phyloP scores from a whole-genome alignment of 202 grass and related monocot genomes.

The Panicum hallii region DNA sequence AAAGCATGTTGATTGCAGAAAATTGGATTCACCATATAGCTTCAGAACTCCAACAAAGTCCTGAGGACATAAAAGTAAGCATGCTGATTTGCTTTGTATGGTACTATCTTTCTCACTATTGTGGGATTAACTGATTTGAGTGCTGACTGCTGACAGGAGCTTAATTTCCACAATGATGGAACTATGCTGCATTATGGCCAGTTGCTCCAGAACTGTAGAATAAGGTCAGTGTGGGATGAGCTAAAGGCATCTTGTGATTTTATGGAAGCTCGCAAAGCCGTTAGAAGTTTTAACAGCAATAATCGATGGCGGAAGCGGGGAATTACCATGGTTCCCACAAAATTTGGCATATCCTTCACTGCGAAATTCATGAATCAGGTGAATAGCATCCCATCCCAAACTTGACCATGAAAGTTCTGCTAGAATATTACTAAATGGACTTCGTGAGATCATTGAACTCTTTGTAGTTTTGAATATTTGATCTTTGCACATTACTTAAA shows the following conservation, averaged over 20 bases:
- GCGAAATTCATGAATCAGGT: conserved; percentile 91
- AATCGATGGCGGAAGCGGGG: conserved; percentile 94
- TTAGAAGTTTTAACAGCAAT: conserved; percentile 62
- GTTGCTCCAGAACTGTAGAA: conserved; percentile 71
- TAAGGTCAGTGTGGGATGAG: conserved; percentile 81
- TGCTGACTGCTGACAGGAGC: conserved; percentile 63
- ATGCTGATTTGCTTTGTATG: conserved; percentile 21
- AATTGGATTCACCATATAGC: conserved; percentile 95
- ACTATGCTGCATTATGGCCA: conserved; percentile 81
- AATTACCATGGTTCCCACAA: conserved; percentile 89
- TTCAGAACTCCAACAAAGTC: conserved; percentile 70
- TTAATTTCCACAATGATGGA: conserved; percentile 91
- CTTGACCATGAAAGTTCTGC: conserved; percentile 9
- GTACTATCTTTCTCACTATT: conserved; percentile 25
- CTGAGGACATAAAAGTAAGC: conserved; percentile 87
- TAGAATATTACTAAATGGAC: conserved; percentile 4
- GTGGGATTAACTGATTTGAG: conserved; percentile 32
- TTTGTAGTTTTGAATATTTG: conserved; percentile 36
- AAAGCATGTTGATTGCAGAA: conserved; percentile 88
- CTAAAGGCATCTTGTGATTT: conserved; percentile 87
- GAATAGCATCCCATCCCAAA: not conserved
- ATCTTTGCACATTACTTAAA: conserved; percentile 15
- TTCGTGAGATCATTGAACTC: not conserved
- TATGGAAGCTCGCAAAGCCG: conserved; percentile 54
- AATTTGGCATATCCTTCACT: conserved; percentile 98